Evolutionary conservation across 2,329 filamentous ascomycete species (phyloP).

Genomic region (Aciculosporium take): DNA sequence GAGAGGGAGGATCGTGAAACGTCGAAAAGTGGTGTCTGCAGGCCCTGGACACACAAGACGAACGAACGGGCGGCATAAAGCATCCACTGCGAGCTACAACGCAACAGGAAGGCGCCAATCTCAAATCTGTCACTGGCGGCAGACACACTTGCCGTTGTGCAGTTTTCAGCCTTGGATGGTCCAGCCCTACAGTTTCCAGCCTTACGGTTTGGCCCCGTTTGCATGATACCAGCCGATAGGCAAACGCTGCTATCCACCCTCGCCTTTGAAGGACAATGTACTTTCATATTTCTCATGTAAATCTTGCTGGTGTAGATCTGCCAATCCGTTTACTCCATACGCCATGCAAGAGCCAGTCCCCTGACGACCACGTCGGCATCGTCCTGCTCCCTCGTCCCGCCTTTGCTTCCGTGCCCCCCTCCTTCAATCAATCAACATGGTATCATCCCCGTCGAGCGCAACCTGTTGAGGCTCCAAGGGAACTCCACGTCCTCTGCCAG

Average conservation of each 20-base stretch:
- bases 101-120: not conserved
- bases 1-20: not conserved
- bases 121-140: no score
- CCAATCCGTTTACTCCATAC: conserved; percentile 8
- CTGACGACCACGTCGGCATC: conserved; percentile 4
- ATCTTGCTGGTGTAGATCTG: conserved; percentile 1
- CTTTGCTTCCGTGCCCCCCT: not conserved
- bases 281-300: not conserved
- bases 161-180: not conserved
- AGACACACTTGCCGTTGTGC: not conserved
- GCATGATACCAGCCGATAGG: not conserved
- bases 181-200: not conserved
- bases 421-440: conserved; percentile 58
- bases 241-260: no score
- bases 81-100: no score
- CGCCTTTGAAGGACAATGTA: not conserved
- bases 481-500: conserved; percentile 73
- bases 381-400: not conserved
- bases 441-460: conserved; percentile 67
- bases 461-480: conserved; percentile 40
- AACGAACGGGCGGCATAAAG: not conserved
- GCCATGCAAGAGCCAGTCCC: conserved; percentile 9
- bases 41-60: not conserved
- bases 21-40: not conserved
- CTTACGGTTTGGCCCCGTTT: not conserved